Evolutionary conservation across 108 stramenopile genomes (phyloP).

Genomic region (Nannochloropsis gaditana): DNA sequence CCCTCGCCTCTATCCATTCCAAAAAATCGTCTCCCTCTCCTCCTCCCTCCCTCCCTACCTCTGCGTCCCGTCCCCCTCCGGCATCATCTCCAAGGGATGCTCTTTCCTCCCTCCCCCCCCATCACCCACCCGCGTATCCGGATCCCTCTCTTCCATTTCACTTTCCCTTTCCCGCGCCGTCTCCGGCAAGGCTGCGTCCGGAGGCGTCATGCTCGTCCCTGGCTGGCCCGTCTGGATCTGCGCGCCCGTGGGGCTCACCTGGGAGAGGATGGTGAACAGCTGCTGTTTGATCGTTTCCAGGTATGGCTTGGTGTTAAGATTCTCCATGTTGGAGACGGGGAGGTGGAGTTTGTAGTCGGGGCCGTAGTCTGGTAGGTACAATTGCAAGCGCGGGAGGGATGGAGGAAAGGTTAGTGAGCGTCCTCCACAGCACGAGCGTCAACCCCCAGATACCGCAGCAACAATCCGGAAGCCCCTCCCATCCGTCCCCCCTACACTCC

Average conservation of each 20-base stretch:
- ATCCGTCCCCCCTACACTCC: background rate
- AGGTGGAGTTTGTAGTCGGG: conserved; percentile 95
- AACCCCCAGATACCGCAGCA: background rate
- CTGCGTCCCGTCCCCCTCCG: background rate
- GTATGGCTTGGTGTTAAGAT: conserved; percentile 80
- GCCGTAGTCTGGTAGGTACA: conserved; percentile 68
- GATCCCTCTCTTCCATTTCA: background rate
- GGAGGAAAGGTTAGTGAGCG: background rate
- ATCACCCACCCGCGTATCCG: background rate
- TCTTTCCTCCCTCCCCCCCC: conserved; percentile 13
- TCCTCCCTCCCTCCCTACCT: background rate
- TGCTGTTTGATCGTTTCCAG: conserved; percentile 75
- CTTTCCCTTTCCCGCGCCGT: background rate
- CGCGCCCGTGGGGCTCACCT: conserved; percentile 22
- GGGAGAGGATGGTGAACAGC: conserved; percentile 63
- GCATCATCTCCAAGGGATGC: conserved; percentile 23
- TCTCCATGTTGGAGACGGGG: conserved; percentile 93
- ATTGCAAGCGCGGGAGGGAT: background rate
- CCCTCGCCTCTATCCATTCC: background rate
- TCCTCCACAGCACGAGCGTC: no score
- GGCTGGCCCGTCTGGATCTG: conserved; percentile 36
- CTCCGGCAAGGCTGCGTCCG: background rate
- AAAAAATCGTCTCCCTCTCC: background rate
- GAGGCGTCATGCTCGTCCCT: conserved; percentile 12
- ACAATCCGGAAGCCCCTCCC: background rate